Conservation (phyloP, 148 eudicot genomes). For the Bassia scoparia region DNA sequence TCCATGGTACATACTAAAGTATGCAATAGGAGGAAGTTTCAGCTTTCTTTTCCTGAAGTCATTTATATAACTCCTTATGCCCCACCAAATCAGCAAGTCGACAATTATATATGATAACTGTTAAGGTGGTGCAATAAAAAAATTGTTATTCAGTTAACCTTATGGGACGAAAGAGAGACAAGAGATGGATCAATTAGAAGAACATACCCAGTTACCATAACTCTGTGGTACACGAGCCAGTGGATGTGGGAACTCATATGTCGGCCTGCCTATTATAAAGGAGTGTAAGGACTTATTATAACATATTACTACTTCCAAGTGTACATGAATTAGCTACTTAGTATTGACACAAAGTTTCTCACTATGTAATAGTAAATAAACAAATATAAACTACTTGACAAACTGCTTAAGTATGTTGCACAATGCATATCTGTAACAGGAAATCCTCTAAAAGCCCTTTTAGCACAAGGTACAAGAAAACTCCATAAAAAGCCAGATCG, state of each 20-base stretch:
- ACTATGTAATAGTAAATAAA: too few relatives aligned
- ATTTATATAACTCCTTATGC: constrained; percentile 81
- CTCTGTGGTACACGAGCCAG: constrained; percentile 86
- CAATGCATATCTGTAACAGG: neutral
- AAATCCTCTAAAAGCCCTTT: neutral
- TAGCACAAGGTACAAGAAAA: neutral
- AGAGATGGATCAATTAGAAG: neutral
- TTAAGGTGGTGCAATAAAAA: neutral
- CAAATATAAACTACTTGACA: neutral
- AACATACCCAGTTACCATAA: constrained; percentile 86
- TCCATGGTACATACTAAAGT: constrained; percentile 80
- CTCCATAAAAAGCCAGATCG: neutral
- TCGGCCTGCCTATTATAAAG: constrained; percentile 77
- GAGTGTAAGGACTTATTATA: constrained; percentile 28
- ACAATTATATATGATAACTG: constrained; percentile 87
- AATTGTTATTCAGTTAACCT: neutral
- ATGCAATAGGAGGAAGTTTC: constrained; percentile 89
- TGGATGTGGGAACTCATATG: constrained; percentile 90
- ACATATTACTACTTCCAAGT: neutral
- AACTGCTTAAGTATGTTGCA: neutral
- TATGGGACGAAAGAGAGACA: neutral
- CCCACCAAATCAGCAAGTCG: constrained; percentile 92
- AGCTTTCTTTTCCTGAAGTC: constrained; percentile 81
- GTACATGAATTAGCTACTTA: neutral
- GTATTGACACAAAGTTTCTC: neutral